Conservation (phyloP, 106 monocot genomes). For the Phalaenopsis aphrodite region DNA sequence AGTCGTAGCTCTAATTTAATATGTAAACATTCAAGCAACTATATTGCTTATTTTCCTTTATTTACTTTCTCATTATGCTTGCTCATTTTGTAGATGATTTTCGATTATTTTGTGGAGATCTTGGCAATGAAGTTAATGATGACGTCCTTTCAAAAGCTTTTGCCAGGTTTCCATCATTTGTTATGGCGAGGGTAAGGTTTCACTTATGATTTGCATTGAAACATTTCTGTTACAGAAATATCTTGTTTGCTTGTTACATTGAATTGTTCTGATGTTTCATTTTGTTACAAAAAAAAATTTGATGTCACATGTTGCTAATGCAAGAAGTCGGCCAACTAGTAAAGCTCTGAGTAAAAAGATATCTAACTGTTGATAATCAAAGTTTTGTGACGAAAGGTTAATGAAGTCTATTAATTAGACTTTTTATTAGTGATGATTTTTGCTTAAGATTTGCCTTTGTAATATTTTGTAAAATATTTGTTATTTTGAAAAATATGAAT, state of each 20-base stretch:
- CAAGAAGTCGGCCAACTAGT: too few species aligned
- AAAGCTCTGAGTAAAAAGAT: too few species aligned
- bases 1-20: background rate
- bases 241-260: too few species aligned
- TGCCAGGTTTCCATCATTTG: constrained; percentile 77
- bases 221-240: background rate
- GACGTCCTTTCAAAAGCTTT: constrained; percentile 93
- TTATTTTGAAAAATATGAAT: too few species aligned
- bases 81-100: constrained; percentile 62
- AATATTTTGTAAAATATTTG: too few species aligned
- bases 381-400: too few species aligned
- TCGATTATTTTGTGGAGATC: constrained; percentile 87
- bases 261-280: background rate
- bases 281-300: background rate
- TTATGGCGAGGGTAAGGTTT: constrained; percentile 77
- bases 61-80: background rate
- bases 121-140: constrained; percentile 96
- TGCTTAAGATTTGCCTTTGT: too few species aligned
- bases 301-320: too few species aligned
- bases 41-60: background rate
- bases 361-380: too few species aligned
- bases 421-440: too few species aligned
- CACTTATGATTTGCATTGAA: constrained; percentile 8
- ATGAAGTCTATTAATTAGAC: too few species aligned
- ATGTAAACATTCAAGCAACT: background rate